Evolutionary conservation across 2,329 filamentous ascomycete genomes (phyloP).

Genomic region (Aspergillus transmontanensis): DNA sequence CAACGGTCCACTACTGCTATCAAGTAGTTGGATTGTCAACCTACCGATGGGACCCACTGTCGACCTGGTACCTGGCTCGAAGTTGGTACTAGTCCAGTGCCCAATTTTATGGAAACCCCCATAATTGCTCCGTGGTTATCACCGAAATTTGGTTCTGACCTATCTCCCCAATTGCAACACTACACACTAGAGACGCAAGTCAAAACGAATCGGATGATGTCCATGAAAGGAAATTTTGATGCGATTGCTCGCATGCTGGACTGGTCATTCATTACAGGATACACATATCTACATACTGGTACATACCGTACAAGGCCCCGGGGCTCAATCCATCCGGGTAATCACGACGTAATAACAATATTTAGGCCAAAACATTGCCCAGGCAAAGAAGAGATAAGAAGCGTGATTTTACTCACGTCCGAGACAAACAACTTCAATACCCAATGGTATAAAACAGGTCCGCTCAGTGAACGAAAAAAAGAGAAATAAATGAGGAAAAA

Average conservation of each 20-base stretch:
- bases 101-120: neutral
- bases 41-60: neutral
- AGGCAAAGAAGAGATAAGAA: constrained; percentile 3
- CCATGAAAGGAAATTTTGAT: neutral
- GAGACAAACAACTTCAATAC: constrained; percentile 3
- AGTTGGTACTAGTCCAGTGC: neutral
- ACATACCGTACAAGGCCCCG: constrained; percentile 18
- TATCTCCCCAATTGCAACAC: neutral
- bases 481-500: neutral
- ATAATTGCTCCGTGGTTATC: neutral
- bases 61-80: neutral
- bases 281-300: constrained; percentile 26
- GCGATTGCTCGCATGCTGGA: constrained; percentile 9
- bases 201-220: neutral
- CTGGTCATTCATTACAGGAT: constrained; percentile 25
- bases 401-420: constrained; percentile 4
- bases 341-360: constrained; percentile 11
- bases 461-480: constrained; percentile 2
- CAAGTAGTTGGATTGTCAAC: neutral
- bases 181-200: neutral
- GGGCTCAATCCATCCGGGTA: constrained; percentile 11
- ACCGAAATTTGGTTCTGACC: neutral
- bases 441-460: constrained; percentile 4
- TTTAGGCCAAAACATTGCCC: constrained; percentile 6
- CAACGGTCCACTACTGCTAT: neutral